Evolutionary conservation across 2,329 filamentous ascomycete genomes (phyloP), one percentile per base, ranked within the genome.

Genomic region (Exutisphaerella laricina): DNA sequence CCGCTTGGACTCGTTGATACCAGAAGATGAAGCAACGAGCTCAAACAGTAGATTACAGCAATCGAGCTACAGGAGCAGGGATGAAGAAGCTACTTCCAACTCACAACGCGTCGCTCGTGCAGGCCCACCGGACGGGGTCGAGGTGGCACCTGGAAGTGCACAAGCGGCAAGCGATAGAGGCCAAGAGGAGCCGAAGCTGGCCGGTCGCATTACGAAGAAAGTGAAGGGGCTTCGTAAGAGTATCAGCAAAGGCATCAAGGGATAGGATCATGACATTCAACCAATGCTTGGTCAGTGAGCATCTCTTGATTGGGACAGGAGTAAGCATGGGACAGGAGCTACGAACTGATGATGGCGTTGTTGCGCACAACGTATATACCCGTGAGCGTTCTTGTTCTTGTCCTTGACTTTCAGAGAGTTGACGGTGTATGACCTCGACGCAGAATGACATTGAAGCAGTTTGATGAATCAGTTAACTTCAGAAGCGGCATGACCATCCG

Each of bases 21-120:
- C 33, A 8, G 33, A 35, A 20, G 23, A 35, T n/a, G 33, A 35
- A n/a, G 33, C 33, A n/a, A 35, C 33, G 9, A 23, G 33, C 20
- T 35, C 33, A n/a, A 35, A 20, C 20, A 35, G 33, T n/a, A 17
- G 20, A 13, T 20, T 35, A 14, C 16, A 20, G 13, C 18, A n/a
- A 13, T n/a, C 20, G 4, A n/a, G 14, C 16, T 21, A 35, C 20
- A 21, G 20, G 10, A 20, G 18, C n/a, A n/a, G n/a, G n/a, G 5
- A 8, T 20, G n/a, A 35, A 9, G 8, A 23, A 12, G 13, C 33
- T 20, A 35, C 23, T n/a, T 20, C 20, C 9, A 17, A 4, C 33
- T 21, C 4, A 8, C 4, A 12, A 35, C 20, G 18, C 33, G 5
- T n/a, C 16, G 4, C 5, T 17, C 8, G 4, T 9, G 33, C 7